These are phyloP conservation scores for Nemania sp. DNA, from an alignment of 2,329 filamentous ascomycete genomes.

Conservation along the genomic window DNA sequence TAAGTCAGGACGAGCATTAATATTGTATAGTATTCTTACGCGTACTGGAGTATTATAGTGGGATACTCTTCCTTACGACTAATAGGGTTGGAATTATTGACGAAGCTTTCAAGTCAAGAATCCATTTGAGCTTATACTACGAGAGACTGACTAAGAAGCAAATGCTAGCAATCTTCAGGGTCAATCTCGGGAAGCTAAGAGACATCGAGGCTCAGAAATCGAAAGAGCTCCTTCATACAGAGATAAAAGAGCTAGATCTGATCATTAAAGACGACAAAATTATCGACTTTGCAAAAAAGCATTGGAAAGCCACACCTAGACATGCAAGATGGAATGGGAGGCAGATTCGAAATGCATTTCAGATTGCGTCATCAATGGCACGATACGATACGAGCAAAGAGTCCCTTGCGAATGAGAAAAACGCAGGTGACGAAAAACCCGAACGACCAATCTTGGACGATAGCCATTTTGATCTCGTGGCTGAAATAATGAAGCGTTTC, in stretches of 20 bases:
- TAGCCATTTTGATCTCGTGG: not conserved
- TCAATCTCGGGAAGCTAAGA: slow-evolving; percentile 55
- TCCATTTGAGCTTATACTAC: slow-evolving; percentile 55
- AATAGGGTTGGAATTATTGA: slow-evolving; percentile 59
- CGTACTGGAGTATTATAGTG: slow-evolving; percentile 56
- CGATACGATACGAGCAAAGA: slow-evolving; percentile 5
- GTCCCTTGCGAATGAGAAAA: not conserved
- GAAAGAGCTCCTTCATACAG: slow-evolving; percentile 37
- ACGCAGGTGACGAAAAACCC: not conserved
- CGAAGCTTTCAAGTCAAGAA: slow-evolving; percentile 58
- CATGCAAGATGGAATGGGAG: slow-evolving; percentile 51
- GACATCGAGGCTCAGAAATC: slow-evolving; percentile 53
- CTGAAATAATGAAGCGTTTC: not conserved
- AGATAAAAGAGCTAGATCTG: slow-evolving; percentile 53
- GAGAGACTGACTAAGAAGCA: slow-evolving; percentile 55
- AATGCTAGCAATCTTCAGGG: slow-evolving; percentile 57
- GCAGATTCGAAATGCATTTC: slow-evolving; percentile 54
- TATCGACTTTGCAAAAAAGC: slow-evolving; percentile 53
- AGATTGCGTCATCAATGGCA: slow-evolving; percentile 47
- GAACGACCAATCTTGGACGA: not conserved
- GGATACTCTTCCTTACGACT: slow-evolving; percentile 59
- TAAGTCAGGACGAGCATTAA: too few relatives aligned
- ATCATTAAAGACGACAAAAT: slow-evolving; percentile 53
- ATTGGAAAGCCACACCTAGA: slow-evolving; percentile 50
- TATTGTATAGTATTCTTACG: slow-evolving; percentile 52